Percentiles rank a stretch among this genome's conserved stretches.
Conservation (phyloP, 164 flowering plant species). For the Buxus sempervirens region DNA sequence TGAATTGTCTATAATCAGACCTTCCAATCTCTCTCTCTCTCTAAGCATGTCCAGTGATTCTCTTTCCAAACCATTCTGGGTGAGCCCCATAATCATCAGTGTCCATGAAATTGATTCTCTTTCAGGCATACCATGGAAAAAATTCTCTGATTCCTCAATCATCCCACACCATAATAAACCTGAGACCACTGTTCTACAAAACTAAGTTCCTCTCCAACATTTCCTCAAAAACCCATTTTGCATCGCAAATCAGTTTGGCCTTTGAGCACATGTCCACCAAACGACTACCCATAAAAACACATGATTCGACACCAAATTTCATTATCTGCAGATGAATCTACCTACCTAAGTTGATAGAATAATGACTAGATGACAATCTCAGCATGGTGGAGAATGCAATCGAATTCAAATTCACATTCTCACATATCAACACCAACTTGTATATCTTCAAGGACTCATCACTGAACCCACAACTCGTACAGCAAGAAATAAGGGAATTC, state of each 20-base stretch:
- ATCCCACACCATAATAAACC: conserved; percentile 38
- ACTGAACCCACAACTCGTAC: conserved; percentile 8
- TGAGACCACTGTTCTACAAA: conserved; percentile 47
- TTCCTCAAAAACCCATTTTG: conserved; percentile 42
- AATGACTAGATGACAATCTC: conserved; percentile 10
- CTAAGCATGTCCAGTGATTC: conserved; percentile 56
- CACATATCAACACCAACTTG: conserved; percentile 21
- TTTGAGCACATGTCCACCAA: conserved; percentile 30
- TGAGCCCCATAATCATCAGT: conserved; percentile 69
- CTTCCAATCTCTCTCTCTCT: conserved; percentile 56
- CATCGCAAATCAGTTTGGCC: conserved; percentile 34
- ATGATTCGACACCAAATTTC: conserved; percentile 22
- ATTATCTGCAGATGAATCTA: conserved; percentile 28
- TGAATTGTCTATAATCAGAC: conserved; percentile 58
- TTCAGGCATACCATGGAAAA: conserved; percentile 45
- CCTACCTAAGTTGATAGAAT: conserved; percentile 17
- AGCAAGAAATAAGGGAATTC: conserved; percentile 38
- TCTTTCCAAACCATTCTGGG: conserved; percentile 48
- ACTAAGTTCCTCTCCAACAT: conserved; percentile 43
- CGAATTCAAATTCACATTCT: conserved; percentile 15
- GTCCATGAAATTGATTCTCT: conserved; percentile 80
- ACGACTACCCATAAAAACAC: conserved; percentile 27
- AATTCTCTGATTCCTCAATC: conserved; percentile 32
- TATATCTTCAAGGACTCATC: conserved; percentile 14
- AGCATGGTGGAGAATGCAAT: conserved; percentile 30